A percentile compares a stretch with the other conserved stretches of the same genome.
Conservation (phyloP, 257 asterid species). For the Salvia hispanica region DNA sequence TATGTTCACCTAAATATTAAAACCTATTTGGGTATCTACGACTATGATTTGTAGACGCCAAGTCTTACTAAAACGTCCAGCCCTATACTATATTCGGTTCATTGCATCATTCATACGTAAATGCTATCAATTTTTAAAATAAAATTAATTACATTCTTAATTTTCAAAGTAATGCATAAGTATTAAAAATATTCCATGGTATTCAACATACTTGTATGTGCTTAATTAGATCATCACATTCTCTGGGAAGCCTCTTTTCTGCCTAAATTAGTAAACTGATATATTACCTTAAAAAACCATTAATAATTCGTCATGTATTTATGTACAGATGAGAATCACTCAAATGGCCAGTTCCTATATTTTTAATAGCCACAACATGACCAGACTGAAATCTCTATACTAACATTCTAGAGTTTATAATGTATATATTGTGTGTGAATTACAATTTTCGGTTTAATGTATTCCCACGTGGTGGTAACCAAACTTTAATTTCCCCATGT, state of each 20-base stretch:
- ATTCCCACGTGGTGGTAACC: not conserved
- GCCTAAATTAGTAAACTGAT: not conserved
- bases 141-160: too few species aligned
- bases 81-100: too few species aligned
- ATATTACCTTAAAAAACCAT: not conserved
- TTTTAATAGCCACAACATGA: not conserved
- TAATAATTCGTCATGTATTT: constrained; percentile 9
- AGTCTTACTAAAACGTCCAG: too few species aligned
- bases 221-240: not conserved
- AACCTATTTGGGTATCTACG: too few species aligned
- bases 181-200: too few species aligned
- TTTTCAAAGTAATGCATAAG: too few species aligned
- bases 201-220: not conserved
- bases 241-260: not conserved
- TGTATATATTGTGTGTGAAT: not conserved
- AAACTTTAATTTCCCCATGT: constrained; percentile 11
- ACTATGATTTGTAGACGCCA: too few species aligned
- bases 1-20: too few species aligned
- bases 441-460: not conserved
- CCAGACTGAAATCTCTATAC: not conserved
- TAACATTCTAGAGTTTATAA: not conserved
- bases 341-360: not conserved
- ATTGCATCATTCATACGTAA: too few species aligned
- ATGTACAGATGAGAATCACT: constrained; percentile 6
- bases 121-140: too few species aligned